A percentile compares a stretch with the other conserved stretches of the same genome.
These are phyloP conservation scores for Coemansia sp. DNA, from an alignment of 192 early-diverging fungal genomes.

Conservation along the genomic window DNA sequence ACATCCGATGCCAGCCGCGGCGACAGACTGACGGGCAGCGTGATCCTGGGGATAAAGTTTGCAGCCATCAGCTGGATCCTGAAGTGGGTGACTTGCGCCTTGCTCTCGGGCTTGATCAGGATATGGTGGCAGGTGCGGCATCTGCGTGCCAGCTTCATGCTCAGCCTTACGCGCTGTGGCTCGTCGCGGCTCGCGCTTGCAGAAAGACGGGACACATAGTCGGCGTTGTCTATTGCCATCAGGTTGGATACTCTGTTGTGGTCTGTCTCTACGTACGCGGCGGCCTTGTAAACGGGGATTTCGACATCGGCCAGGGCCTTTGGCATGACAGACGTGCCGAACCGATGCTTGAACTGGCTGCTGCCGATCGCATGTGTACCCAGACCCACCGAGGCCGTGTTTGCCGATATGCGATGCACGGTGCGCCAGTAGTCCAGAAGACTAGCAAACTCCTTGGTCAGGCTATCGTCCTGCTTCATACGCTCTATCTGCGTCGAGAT, in stretches of 20 bases:
- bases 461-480: conserved; percentile 65
- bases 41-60: conserved; percentile 77
- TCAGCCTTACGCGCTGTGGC: conserved; percentile 82
- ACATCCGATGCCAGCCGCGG: conserved; percentile 14
- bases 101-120: conserved; percentile 88
- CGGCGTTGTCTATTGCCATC: conserved; percentile 21
- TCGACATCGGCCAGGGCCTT: background rate
- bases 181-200: conserved; percentile 36
- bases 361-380: background rate
- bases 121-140: conserved; percentile 87
- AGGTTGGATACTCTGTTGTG: conserved; percentile 12
- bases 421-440: conserved; percentile 85
- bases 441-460: conserved; percentile 73
- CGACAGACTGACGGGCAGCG: conserved; percentile 30
- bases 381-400: background rate
- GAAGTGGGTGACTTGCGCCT: conserved; percentile 82
- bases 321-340: conserved; percentile 7
- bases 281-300: conserved; percentile 26
- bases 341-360: conserved; percentile 27
- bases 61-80: conserved; percentile 85
- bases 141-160: conserved; percentile 80
- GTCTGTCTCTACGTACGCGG: conserved; percentile 11
- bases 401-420: conserved; percentile 55
- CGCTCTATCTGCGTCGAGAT: conserved; percentile 87
- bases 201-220: conserved; percentile 54